Evolutionary conservation across 371 early-diverging fungal genomes (phyloP).

Genomic region (Furculomyces boomerangus): DNA sequence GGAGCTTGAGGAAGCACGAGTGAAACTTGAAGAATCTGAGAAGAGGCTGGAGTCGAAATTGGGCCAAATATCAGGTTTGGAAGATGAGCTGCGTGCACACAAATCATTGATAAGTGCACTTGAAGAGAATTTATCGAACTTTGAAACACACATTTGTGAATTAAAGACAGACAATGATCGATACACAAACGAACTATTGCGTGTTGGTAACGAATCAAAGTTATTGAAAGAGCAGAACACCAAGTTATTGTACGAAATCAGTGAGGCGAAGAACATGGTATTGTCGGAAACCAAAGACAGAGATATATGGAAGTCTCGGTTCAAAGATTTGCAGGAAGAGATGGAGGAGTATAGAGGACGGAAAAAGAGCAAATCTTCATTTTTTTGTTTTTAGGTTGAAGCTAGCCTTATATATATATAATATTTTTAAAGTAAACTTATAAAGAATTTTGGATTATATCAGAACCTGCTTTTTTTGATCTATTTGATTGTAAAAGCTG

Average conservation of each 20-base stretch:
- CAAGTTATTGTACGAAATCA: slow-evolving; percentile 7
- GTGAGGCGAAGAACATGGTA: slow-evolving; percentile 10
- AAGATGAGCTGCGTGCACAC: slow-evolving; percentile 11
- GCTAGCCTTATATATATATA: no score
- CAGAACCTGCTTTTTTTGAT: no score
- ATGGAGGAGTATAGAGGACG: slow-evolving; percentile 8
- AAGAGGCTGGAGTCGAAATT: background rate
- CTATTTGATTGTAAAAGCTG: no score
- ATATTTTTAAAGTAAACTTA: no score
- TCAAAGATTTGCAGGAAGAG: slow-evolving; percentile 19
- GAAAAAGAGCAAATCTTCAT: background rate
- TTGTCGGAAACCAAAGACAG: slow-evolving; percentile 17
- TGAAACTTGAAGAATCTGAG: slow-evolving; percentile 9
- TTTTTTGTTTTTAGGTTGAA: slow-evolving; percentile 1
- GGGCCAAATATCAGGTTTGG: slow-evolving; percentile 6
- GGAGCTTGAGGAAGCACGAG: slow-evolving; percentile 14
- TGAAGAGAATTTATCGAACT: slow-evolving; percentile 15
- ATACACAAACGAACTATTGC: slow-evolving; percentile 13
- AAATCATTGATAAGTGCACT: slow-evolving; percentile 8
- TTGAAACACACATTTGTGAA: slow-evolving; percentile 24
- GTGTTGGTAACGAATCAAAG: slow-evolving; percentile 14
- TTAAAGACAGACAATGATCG: slow-evolving; percentile 18
- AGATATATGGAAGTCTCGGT: slow-evolving; percentile 19
- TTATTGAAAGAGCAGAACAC: slow-evolving; percentile 5
- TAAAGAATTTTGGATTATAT: no score